phyloP scores from a whole-genome alignment of 768 basidiomycete species.

The Porpolomopsis calyptriformis region DNA sequence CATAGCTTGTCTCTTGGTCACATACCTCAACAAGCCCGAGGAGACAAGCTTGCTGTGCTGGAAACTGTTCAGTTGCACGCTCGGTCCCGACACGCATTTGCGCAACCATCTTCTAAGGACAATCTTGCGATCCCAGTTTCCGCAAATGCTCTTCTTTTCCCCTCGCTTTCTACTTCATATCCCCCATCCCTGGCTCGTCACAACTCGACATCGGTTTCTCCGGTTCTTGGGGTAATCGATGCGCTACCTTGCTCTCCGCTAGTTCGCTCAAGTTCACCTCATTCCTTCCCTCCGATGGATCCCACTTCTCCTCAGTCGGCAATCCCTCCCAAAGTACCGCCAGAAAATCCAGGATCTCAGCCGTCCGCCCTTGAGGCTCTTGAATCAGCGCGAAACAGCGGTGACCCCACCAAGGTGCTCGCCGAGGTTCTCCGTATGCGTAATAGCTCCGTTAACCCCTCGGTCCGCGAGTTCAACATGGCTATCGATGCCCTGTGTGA shows the following conservation, averaged over 20 bases:
- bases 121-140: constrained; percentile 28
- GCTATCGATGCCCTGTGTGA: constrained; percentile 44
- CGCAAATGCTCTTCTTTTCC: constrained; percentile 8
- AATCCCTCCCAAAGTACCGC: constrained; percentile 3
- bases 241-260: constrained; percentile 5
- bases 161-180: constrained; percentile 9
- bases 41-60: constrained; percentile 44
- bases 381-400: constrained; percentile 16
- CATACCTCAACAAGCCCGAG: constrained; percentile 30
- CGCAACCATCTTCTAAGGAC: constrained; percentile 16
- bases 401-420: constrained; percentile 19
- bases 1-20: constrained; percentile 46
- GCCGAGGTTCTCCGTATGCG: constrained; percentile 30
- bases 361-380: constrained; percentile 17
- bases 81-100: constrained; percentile 49
- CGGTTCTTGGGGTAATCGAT: constrained; percentile 5
- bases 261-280: constrained; percentile 9
- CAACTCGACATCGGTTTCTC: constrained; percentile 34
- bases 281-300: constrained; percentile 12
- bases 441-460: constrained; percentile 21
- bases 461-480: constrained; percentile 48
- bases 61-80: constrained; percentile 55
- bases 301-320: constrained; percentile 15
- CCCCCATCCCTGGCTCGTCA: constrained; percentile 30
- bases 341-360: background rate